Evolutionary conservation across 257 asterid genomes (phyloP).

Genomic region (Agastache rugosa): DNA sequence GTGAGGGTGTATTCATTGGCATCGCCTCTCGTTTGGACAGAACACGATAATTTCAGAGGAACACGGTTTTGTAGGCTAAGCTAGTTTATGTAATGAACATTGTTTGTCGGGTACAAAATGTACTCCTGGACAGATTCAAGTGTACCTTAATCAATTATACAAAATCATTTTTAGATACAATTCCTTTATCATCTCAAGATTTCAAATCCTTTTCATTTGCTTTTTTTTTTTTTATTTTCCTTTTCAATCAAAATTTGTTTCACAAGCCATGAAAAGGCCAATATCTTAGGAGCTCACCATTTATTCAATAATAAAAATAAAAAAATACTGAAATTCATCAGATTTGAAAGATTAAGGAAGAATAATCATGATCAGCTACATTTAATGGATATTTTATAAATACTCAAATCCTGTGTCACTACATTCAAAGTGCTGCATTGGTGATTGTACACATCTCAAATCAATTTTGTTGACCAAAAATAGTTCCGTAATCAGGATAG

Average conservation of each 20-base stretch:
- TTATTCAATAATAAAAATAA: too few relatives aligned
- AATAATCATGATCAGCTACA: too few relatives aligned
- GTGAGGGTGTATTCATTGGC: conserved; percentile 31
- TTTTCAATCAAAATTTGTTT: too few relatives aligned
- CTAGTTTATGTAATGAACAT: not conserved
- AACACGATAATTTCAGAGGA: not conserved
- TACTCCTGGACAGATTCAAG: conserved; percentile 1
- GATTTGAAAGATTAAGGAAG: too few relatives aligned
- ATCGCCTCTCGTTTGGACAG: conserved; percentile 34
- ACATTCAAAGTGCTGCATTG: not conserved
- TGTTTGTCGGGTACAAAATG: conserved; percentile 19
- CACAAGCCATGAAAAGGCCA: not conserved
- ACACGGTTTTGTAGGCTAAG: not conserved
- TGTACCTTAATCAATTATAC: not conserved
- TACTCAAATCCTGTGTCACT: not conserved
- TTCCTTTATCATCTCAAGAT: not conserved
- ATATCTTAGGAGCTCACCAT: too few relatives aligned
- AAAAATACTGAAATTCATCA: too few relatives aligned
- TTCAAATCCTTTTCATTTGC: not conserved
- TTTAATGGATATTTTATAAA: too few relatives aligned
- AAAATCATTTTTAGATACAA: not conserved
- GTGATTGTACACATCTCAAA: not conserved
- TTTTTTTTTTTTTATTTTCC: too few relatives aligned
- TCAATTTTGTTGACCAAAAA: not conserved
- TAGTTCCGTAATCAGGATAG: not conserved